Evolutionary conservation across 1,284 basidiomycete genomes (phyloP).

Genomic region (Tremellales sp.): DNA sequence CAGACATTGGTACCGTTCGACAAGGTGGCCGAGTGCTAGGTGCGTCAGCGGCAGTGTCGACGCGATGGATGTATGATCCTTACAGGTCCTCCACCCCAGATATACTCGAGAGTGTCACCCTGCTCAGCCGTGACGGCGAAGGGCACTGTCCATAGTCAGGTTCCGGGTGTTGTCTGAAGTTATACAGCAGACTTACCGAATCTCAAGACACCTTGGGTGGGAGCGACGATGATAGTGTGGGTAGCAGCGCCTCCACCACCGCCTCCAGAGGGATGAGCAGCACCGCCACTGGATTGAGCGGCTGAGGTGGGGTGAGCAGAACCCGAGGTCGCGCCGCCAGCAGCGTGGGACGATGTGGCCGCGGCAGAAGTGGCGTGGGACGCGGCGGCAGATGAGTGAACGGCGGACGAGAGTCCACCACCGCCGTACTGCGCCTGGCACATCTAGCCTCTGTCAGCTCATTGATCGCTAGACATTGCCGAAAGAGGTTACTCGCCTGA

Average conservation of each 20-base stretch:
- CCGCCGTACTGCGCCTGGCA: slow-evolving; percentile 24
- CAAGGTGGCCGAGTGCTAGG: slow-evolving; percentile 19
- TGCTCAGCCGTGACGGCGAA: slow-evolving; percentile 20
- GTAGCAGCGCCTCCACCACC: slow-evolving; percentile 8
- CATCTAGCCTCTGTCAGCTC: slow-evolving; percentile 10
- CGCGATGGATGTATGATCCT: neutral
- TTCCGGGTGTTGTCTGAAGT: neutral
- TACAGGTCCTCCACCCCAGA: slow-evolving; percentile 28
- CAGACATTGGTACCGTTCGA: slow-evolving; percentile 23
- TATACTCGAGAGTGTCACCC: slow-evolving; percentile 22
- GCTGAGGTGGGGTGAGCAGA: neutral
- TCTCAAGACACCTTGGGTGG: slow-evolving; percentile 24
- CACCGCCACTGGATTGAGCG: neutral
- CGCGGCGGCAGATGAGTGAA: neutral
- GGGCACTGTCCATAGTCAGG: slow-evolving; percentile 18
- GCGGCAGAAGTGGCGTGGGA: neutral
- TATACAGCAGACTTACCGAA: slow-evolving; percentile 14
- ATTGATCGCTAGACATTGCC: neutral
- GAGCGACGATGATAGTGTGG: slow-evolving; percentile 27
- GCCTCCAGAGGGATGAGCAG: neutral
- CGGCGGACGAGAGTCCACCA: neutral
- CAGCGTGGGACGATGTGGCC: neutral
- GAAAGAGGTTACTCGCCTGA: slow-evolving; percentile 6
- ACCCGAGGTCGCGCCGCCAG: neutral
- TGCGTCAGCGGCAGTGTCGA: neutral